Evolutionary conservation across 2,329 filamentous ascomycete genomes (phyloP), one percentile per base, ranked within the genome.

Genomic region (Cladosporium sp.): DNA sequence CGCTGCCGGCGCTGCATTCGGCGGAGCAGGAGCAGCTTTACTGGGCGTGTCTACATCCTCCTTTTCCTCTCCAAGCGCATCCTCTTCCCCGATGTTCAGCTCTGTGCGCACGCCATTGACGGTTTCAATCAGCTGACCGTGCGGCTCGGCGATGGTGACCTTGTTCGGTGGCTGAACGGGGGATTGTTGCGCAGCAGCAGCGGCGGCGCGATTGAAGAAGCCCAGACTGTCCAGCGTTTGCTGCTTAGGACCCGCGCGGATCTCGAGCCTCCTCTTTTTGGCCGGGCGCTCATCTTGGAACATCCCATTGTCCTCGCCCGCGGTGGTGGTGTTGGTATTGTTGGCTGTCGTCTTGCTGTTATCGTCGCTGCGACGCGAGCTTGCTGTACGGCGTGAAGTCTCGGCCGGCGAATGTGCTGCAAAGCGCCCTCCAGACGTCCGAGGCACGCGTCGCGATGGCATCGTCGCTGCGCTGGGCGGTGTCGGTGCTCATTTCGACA

Each of bases 111-210:
- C 68, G 51, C 72, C 71, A 59, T 75, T 74, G 50, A 71, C 66
- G 18, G 69, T 69, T 60, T 69, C 65, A 34, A 71, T 56, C 38
- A 75, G 58, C 47, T 65, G 63, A 50, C 68, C 71, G 61, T 73
- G 68, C 47, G 72, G 70, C 56, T 71, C 66, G 61, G 68, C 66
- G 52, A 71, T 65, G 48, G 68, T 68, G 58, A 73, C 61, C 54
- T 68, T 71, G 56, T 66, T 70, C 24, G 72, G 73, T 41, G 72
- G 71, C 55, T 59, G 61, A 27, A 59, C 55, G 34, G 54, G 55
- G 7, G 54, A 38, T 34, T 24, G 34, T 27, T 27, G 22, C 9
- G 22, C 22, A 15, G 34, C 29, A 1, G 43, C 34, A 20, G 43
- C 32, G 48, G 50, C 40, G 52, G 47, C 43, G 52, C 56, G 56